Evolutionary conservation across 208 protist genomes (phyloP), one percentile per base, ranked within the genome.

Genomic region (Trypanosoma boissoni): DNA sequence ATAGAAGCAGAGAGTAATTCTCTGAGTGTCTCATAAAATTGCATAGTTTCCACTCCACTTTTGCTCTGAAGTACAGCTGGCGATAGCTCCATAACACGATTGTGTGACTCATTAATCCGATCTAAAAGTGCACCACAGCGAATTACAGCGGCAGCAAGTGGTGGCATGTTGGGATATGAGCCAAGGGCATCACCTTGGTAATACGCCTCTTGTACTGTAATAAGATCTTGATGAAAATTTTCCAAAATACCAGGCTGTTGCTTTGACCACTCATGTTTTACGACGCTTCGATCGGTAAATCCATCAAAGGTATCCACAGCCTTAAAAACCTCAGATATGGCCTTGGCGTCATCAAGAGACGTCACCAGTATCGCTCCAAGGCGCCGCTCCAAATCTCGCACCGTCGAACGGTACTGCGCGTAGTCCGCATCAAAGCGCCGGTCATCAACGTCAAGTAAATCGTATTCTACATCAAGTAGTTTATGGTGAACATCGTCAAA

Each of bases 241-340:
- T 78, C 72, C 20, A 96, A 76, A 43, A 96, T 92, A 34, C 72
- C 78, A 43, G 72, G 64, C 64, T 98, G 91, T 80, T 98, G 97
- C 52, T 90, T 94, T 18, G 93, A 65, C 79, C 97, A 95, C 74
- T 98, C 96, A 62, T 93, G 78, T 60, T 98, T 83, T 66, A 98
- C 91, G 21, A 88, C 85, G 23, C 88, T 83, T 46, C 96, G 88
- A 31, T 98, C 91, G 10, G 97, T 90, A 61, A 99, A 91, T 31
- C 83, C 91, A 42, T 98, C 96, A 71, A 98, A 99, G 9, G 91
- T 94, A 66, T 98, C 97, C 3, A 99, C 90, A 1, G 97, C 85
- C 63, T 98, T 97, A 71, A 99, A 98, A 12, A 96, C 78, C 56
- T 91, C 83, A 2, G 88, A 83, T 51, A 98, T 88, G 10, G 96